Conservation (phyloP, 495 filamentous ascomycete species). For the Tirmania nivea region DNA sequence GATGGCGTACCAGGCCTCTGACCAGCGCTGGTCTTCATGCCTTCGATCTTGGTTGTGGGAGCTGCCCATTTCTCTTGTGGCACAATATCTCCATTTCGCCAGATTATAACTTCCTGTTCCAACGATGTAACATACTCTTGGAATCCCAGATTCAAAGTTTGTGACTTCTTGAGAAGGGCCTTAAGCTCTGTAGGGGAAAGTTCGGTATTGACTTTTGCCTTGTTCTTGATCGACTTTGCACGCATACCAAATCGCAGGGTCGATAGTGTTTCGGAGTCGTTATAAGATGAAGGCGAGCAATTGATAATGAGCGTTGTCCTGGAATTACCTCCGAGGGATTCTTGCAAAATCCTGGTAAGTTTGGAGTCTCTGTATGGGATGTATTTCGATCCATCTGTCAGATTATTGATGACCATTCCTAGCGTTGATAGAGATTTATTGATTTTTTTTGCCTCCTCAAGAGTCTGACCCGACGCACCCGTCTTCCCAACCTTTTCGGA, state of each 20-base stretch:
- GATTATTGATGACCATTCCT: constrained; percentile 95
- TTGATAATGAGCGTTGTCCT: constrained; percentile 95
- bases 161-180: constrained; percentile 69
- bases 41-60: constrained; percentile 33
- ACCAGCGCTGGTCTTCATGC: constrained; percentile 36
- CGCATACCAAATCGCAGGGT: constrained; percentile 90
- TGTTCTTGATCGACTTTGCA: constrained; percentile 98
- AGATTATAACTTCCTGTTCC: constrained; percentile 63
- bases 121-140: constrained; percentile 66
- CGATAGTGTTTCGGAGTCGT: constrained; percentile 83
- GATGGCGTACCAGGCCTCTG: constrained; percentile 64
- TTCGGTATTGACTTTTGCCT: constrained; percentile 97
- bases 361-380: constrained; percentile 97
- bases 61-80: constrained; percentile 68
- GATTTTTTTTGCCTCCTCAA: constrained; percentile 98
- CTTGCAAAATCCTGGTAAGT: constrained; percentile 88
- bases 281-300: constrained; percentile 94
- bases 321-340: constrained; percentile 89
- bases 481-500: constrained; percentile 98
- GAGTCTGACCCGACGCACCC: constrained; percentile 86
- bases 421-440: constrained; percentile 97
- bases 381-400: constrained; percentile 92
- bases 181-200: constrained; percentile 90
- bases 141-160: constrained; percentile 70
- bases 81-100: constrained; percentile 73